Evolutionary conservation across 129 eudicot species (phyloP), one percentile per base, ranked within the genome.

Genomic region (Arctium lappa): DNA sequence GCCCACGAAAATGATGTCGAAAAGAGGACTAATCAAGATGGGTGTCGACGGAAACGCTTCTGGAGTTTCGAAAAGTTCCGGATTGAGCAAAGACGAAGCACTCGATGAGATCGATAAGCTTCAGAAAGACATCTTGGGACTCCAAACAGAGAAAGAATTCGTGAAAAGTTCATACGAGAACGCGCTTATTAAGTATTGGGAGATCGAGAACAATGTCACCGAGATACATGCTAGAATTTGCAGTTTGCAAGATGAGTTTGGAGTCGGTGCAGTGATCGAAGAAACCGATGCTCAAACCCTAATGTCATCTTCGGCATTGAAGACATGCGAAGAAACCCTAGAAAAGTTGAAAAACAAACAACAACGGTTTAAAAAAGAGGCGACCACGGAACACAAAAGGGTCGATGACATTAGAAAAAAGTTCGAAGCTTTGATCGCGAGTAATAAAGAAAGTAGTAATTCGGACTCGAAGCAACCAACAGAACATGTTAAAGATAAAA

Each of bases 81-180:
- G 97, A 74, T 81, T 91, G 87, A 91, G 82, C 75, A 90, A 88
- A 86, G 73, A 82, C 1, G 88, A 89, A 73, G 97, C 97, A 74
- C 69, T 87, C 3, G 70, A 83, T 11, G 91, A 88, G 78, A 88
- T 91, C 6, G 94, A 91, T 73, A 87, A 72, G 83, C 90, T 89
- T 86, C 93, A 94, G 40, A 94, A 94, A 89, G 94, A 76, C 0
- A 90, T 94, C 79, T 83, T 94, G 84, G 89, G 85, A 31, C 81
- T 88, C 69, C 97, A 94, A 60, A 94, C 94, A 0, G 93, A 91
- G 74, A 91, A 88, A 68, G 98, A 94, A 74, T 94, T 94, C 72
- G 29, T 90, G 4, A 93, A 90, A 85, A 90, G 94, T 79, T 90
- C 94, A 32, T 90, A 91, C 16, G 94, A 91, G 56, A 87, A 50